These are phyloP conservation scores for Lepidium africanum DNA, from an alignment of 345 rosid species.

Conservation along the genomic window DNA sequence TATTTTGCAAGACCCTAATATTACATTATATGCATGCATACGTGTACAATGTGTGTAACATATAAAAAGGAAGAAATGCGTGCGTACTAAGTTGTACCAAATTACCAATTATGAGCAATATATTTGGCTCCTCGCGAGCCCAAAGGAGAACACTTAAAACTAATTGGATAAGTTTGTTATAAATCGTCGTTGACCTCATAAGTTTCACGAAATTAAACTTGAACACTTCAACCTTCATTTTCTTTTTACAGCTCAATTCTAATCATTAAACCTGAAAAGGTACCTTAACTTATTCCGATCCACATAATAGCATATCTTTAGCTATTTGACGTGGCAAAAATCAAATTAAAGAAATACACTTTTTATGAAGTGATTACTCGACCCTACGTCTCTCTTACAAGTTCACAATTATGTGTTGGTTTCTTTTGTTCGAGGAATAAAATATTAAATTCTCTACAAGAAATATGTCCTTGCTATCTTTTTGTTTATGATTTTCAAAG, in stretches of 20 bases:
- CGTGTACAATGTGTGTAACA: background rate
- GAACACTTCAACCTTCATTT: conserved; percentile 2
- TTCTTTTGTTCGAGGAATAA: background rate
- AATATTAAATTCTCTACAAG: background rate
- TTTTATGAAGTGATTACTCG: background rate
- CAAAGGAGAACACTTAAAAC: conserved; percentile 18
- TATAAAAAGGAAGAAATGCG: background rate
- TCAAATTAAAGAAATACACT: background rate
- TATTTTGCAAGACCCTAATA: background rate
- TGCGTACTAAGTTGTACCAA: conserved; percentile 25
- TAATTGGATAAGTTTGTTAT: background rate
- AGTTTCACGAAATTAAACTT: background rate
- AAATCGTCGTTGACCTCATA: conserved; percentile 12
- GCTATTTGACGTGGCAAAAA: background rate
- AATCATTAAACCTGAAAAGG: conserved; percentile 11
- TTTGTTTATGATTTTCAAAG: background rate
- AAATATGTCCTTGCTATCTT: background rate
- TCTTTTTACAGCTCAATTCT: conserved; percentile 2
- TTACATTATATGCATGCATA: background rate
- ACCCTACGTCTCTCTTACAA: conserved; percentile 8
- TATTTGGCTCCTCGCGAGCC: conserved; percentile 23
- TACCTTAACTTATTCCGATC: background rate
- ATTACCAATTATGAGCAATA: conserved; percentile 7
- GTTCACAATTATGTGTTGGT: background rate
- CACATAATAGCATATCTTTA: background rate